These are phyloP conservation scores for Eimeria falciformis DNA, from an alignment of 169 alveolate species.

Conservation along the genomic window DNA sequence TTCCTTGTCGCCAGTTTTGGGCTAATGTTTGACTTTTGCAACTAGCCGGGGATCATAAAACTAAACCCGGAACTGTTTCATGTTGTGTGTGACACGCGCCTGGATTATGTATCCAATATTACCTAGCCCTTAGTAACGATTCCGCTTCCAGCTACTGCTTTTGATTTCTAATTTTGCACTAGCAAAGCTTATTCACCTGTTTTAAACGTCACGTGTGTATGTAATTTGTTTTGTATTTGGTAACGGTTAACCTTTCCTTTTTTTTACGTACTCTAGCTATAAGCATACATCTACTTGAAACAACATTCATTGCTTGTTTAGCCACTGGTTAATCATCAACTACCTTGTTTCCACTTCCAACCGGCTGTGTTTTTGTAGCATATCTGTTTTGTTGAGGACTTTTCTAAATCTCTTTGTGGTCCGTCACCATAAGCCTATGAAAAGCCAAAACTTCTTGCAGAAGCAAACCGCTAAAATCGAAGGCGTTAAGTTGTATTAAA, in stretches of 20 bases:
- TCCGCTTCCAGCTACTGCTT: constrained; percentile 48
- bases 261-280: constrained; percentile 15
- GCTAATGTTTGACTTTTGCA: constrained; percentile 5
- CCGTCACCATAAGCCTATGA: not conserved
- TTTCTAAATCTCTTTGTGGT: not conserved
- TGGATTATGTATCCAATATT: not conserved
- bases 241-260: constrained; percentile 6
- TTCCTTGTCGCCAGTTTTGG: not conserved
- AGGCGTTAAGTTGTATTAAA: not conserved
- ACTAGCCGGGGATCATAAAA: constrained; percentile 17
- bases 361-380: constrained; percentile 6
- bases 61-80: not conserved
- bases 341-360: constrained; percentile 30
- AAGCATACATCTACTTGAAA: not conserved
- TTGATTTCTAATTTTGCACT: not conserved
- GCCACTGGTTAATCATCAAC: constrained; percentile 72
- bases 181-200: not conserved
- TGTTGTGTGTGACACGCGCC: not conserved
- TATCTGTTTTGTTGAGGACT: not conserved
- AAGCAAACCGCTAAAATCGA: not conserved
- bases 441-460: not conserved
- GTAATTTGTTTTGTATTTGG: not conserved
- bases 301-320: constrained; percentile 32
- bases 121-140: constrained; percentile 17
- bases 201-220: not conserved